Percentiles rank a stretch among this genome's conserved stretches.
Evolutionary conservation across 2,329 filamentous ascomycete genomes (phyloP).

Genomic region (Curvularia spicifera): DNA sequence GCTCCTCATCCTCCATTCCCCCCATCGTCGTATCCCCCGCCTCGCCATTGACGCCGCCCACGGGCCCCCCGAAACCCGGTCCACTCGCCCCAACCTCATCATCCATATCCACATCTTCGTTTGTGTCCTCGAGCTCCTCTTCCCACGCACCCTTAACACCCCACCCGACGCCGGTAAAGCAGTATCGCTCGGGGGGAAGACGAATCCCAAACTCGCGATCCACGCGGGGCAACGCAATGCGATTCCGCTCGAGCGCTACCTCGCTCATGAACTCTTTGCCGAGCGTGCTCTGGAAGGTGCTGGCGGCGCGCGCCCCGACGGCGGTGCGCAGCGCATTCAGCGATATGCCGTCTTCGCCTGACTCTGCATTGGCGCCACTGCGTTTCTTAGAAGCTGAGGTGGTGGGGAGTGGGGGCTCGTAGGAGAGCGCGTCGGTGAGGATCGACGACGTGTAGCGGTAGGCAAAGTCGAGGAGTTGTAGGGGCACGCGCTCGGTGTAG

Average conservation of each 20-base stretch:
- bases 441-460: conserved; percentile 80
- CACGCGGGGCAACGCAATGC: conserved; percentile 50
- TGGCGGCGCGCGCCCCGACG: conserved; percentile 70
- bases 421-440: conserved; percentile 65
- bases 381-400: conserved; percentile 30
- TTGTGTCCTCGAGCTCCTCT: conserved; percentile 67
- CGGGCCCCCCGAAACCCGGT: conserved; percentile 49
- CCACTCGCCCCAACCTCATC: conserved; percentile 14
- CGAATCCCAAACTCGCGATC: conserved; percentile 64
- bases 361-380: conserved; percentile 27
- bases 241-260: conserved; percentile 63
- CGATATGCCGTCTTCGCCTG: conserved; percentile 60
- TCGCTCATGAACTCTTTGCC: conserved; percentile 80
- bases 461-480: conserved; percentile 83
- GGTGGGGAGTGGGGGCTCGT: conserved; percentile 38
- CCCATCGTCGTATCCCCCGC: conserved; percentile 41
- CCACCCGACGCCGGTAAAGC: conserved; percentile 47
- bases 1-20: conserved; percentile 44
- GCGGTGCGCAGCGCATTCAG: conserved; percentile 75
- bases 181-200: conserved; percentile 67
- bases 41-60: conserved; percentile 34
- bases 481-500: conserved; percentile 81
- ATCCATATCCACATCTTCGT: conserved; percentile 70
- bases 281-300: conserved; percentile 67
- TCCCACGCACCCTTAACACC: conserved; percentile 60